These are phyloP conservation scores for Termitomyces sp. DNA, from an alignment of 768 basidiomycete genomes.

Conservation along the genomic window DNA sequence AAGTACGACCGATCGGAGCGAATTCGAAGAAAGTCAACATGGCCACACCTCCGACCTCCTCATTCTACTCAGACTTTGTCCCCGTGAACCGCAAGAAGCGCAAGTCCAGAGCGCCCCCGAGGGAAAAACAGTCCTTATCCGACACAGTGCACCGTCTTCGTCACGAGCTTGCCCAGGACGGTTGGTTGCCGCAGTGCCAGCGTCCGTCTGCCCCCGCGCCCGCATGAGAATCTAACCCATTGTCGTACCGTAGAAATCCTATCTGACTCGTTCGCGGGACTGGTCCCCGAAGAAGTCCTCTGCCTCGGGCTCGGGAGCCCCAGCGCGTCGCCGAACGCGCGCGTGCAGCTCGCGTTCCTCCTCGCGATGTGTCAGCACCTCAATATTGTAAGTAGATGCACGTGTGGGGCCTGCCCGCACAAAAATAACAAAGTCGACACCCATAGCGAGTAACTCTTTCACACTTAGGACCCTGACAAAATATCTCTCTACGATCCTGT, in stretches of 20 bases:
- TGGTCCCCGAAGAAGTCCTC: conserved; percentile 36
- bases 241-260: conserved; percentile 30
- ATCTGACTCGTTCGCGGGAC: conserved; percentile 26
- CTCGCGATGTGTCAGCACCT: conserved; percentile 48
- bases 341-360: conserved; percentile 68
- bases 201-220: conserved; percentile 45
- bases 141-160: conserved; percentile 38
- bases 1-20: no score
- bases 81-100: conserved; percentile 53
- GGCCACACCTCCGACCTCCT: conserved; percentile 23
- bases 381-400: conserved; percentile 47
- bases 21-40: conserved; percentile 9
- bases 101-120: conserved; percentile 28
- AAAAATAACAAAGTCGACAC: no score
- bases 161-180: conserved; percentile 44
- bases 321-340: conserved; percentile 53
- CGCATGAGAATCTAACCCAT: conserved; percentile 8
- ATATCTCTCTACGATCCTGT: conserved; percentile 69
- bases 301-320: conserved; percentile 79
- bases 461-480: conserved; percentile 39
- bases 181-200: conserved; percentile 55
- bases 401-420: no score
- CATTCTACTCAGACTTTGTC: conserved; percentile 50
- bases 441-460: conserved; percentile 6
- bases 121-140: conserved; percentile 29